Evolutionary conservation across 768 basidiomycete genomes (phyloP).

Genomic region (Russula vinacea): DNA sequence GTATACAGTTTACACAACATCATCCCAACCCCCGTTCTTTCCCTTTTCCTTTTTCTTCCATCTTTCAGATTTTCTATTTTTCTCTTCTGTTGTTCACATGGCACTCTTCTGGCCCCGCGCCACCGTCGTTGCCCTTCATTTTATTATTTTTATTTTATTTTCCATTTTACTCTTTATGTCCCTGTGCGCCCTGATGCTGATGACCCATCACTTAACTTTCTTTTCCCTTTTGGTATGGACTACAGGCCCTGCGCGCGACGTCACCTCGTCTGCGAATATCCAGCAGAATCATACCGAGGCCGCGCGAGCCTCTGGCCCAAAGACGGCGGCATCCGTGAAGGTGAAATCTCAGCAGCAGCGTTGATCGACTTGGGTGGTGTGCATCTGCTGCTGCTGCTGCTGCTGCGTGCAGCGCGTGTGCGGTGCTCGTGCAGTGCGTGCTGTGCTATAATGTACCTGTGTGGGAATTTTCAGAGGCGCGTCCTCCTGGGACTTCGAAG

Average conservation of each 20-base stretch:
- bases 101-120: not conserved
- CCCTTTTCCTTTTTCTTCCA: too few relatives aligned
- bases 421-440: too few relatives aligned
- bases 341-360: conserved; percentile 11
- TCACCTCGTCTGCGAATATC: conserved; percentile 26
- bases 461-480: not conserved
- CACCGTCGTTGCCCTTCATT: not conserved
- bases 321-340: conserved; percentile 6
- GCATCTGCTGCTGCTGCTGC: too few relatives aligned
- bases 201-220: not conserved
- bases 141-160: not conserved
- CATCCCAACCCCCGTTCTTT: too few relatives aligned
- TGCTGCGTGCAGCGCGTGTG: too few relatives aligned
- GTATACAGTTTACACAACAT: too few relatives aligned
- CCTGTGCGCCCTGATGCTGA: conserved; percentile 6
- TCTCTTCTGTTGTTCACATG: not conserved
- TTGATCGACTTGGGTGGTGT: not conserved
- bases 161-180: not conserved
- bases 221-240: conserved; percentile 4
- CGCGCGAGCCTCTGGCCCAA: conserved; percentile 21
- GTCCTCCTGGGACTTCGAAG: not conserved
- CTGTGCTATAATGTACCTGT: not conserved
- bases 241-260: conserved; percentile 25
- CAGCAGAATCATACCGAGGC: conserved; percentile 24
- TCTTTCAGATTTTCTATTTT: not conserved